A percentile compares a stretch with the other conserved stretches of the same genome.
Evolutionary conservation across 1,284 basidiomycete species (phyloP).

Genomic region (Xerocomus amazonicus): DNA sequence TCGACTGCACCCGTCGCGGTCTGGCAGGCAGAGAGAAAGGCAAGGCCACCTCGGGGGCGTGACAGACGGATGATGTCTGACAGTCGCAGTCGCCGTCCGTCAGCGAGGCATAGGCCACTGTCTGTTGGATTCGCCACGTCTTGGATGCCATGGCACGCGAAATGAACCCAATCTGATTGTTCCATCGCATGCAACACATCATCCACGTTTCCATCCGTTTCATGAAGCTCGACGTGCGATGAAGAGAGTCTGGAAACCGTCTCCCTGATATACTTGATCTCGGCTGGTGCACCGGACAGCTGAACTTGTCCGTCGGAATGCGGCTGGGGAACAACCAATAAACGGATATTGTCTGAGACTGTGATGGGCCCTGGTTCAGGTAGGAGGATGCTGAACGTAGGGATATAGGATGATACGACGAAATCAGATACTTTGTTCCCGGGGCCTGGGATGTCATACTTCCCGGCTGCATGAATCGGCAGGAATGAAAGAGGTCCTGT

Average conservation of each 20-base stretch:
- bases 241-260: not conserved
- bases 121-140: not conserved
- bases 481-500: not conserved
- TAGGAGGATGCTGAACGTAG: not conserved
- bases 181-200: not conserved
- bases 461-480: not conserved
- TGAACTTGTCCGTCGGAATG: not conserved
- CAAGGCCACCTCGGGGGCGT: not conserved
- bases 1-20: not conserved
- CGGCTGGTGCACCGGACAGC: not conserved
- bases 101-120: not conserved
- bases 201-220: not conserved
- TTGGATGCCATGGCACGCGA: not conserved
- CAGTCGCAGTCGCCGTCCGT: not conserved
- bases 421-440: conserved; percentile 4
- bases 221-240: not conserved
- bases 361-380: not conserved
- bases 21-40: conserved; percentile 4
- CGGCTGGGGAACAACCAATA: not conserved
- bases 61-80: not conserved
- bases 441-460: not conserved
- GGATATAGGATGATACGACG: conserved; percentile 1
- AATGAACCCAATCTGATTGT: conserved; percentile 1
- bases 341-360: not conserved
- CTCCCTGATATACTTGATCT: not conserved